These are phyloP conservation scores for Sporothrix variecibatus DNA, from an alignment of 2,329 filamentous ascomycete genomes.

Conservation along the genomic window DNA sequence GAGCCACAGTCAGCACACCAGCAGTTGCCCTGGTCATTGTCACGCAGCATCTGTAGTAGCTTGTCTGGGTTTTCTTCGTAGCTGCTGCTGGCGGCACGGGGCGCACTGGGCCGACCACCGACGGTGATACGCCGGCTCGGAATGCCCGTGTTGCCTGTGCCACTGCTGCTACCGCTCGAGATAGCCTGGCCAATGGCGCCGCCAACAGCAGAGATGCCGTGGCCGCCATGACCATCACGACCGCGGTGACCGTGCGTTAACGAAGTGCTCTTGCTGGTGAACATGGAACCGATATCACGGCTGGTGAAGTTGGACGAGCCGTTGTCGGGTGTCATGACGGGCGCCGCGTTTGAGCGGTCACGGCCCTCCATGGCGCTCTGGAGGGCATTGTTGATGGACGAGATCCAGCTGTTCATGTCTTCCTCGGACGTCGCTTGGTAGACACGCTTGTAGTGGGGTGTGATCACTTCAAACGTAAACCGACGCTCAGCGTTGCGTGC, in stretches of 20 bases:
- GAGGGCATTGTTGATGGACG: conserved; percentile 92
- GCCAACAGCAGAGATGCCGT: conserved; percentile 45
- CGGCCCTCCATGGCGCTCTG: conserved; percentile 92
- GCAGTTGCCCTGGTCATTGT: conserved; percentile 88
- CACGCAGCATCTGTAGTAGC: conserved; percentile 81
- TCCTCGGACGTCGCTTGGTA: conserved; percentile 98
- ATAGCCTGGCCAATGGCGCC: conserved; percentile 43
- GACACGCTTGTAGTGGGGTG: conserved; percentile 90
- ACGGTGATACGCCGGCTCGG: conserved; percentile 88
- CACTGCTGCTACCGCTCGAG: conserved; percentile 41
- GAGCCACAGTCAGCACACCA: conserved; percentile 95
- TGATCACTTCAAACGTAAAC: conserved; percentile 98
- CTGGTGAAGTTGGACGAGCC: conserved; percentile 61
- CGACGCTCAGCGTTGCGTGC: conserved; percentile 90
- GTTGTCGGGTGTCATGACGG: conserved; percentile 38
- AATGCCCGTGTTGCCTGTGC: conserved; percentile 48
- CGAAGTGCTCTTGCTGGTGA: conserved; percentile 88
- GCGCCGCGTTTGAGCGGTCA: conserved; percentile 56
- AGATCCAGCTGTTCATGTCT: conserved; percentile 96
- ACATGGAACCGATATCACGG: conserved; percentile 86
- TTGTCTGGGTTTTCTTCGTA: conserved; percentile 84
- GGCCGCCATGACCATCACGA: conserved; percentile 31
- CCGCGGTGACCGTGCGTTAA: conserved; percentile 53
- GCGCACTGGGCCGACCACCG: conserved; percentile 76
- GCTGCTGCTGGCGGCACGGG: conserved; percentile 62